Percentiles rank a stretch among this genome's conserved stretches.
Conservation (phyloP, 2,329 filamentous ascomycete genomes). For the Monilinia fructicola region DNA sequence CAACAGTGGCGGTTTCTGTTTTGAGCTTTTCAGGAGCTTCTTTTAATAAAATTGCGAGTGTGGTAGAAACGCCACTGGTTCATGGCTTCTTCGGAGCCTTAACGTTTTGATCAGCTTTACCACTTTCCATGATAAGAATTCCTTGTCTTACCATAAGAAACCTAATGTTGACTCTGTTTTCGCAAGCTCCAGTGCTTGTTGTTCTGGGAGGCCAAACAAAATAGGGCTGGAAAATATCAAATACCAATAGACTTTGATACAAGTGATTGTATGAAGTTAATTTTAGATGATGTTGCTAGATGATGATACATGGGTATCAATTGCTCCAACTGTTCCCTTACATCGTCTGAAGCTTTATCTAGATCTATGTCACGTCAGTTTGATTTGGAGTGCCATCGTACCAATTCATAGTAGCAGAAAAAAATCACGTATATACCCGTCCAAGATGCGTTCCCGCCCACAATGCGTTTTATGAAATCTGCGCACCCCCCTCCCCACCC, state of each 20-base stretch:
- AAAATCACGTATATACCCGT: not conserved
- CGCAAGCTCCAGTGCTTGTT: conserved; percentile 52
- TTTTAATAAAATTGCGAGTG: conserved; percentile 58
- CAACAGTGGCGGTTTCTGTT: conserved; percentile 46
- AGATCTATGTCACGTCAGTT: conserved; percentile 44
- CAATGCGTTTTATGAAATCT: not conserved
- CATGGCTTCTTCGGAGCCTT: conserved; percentile 52
- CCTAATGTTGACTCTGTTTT: conserved; percentile 34
- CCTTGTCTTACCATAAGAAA: conserved; percentile 32
- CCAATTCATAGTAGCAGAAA: conserved; percentile 1
- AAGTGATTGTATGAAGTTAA: conserved; percentile 62
- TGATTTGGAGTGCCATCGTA: not conserved
- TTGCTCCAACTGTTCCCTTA: conserved; percentile 46
- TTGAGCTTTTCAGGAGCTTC: conserved; percentile 51
- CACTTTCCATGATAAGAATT: not conserved
- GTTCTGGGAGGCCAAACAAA: conserved; percentile 59
- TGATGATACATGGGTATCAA: conserved; percentile 60
- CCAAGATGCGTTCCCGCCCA: not conserved
- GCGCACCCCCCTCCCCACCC: too few relatives aligned
- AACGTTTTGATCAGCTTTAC: conserved; percentile 29
- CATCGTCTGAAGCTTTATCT: conserved; percentile 44
- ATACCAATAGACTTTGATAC: conserved; percentile 60
- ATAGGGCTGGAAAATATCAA: conserved; percentile 61
- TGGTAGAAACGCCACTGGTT: conserved; percentile 69
- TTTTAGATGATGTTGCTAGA: conserved; percentile 54